A percentile compares a stretch with the other conserved stretches of the same genome.
Conservation (phyloP, 441 rosid genomes). For the Gossypium davidsonii region DNA sequence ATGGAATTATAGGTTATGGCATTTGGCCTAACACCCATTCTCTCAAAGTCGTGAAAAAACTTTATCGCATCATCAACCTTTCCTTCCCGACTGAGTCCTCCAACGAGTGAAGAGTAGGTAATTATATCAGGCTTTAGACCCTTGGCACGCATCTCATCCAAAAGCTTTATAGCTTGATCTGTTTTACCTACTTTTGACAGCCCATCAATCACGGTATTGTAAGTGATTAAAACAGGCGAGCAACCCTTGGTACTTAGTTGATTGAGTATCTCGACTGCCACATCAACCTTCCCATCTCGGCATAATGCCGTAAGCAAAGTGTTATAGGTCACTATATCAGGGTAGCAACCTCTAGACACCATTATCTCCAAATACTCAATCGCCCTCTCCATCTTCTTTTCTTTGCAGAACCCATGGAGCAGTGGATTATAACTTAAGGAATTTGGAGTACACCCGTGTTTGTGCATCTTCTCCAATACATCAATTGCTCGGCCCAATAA, state of each 20-base stretch:
- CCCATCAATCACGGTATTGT: slow-evolving; percentile 80
- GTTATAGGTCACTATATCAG: slow-evolving; percentile 89
- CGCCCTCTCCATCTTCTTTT: slow-evolving; percentile 81
- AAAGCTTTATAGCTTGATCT: slow-evolving; percentile 54
- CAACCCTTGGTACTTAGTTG: slow-evolving; percentile 68
- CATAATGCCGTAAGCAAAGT: slow-evolving; percentile 79
- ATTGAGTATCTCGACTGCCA: slow-evolving; percentile 75
- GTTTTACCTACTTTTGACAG: slow-evolving; percentile 78
- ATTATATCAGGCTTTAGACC: slow-evolving; percentile 79
- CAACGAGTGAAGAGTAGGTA: slow-evolving; percentile 69
- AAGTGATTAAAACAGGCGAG: slow-evolving; percentile 69
- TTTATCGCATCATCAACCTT: slow-evolving; percentile 70
- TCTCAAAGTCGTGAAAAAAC: slow-evolving; percentile 67
- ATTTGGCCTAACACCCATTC: slow-evolving; percentile 58
- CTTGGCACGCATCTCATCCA: slow-evolving; percentile 64
- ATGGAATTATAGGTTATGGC: slow-evolving; percentile 65
- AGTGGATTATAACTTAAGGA: slow-evolving; percentile 73
- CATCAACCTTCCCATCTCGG: slow-evolving; percentile 80
- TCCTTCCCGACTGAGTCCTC: slow-evolving; percentile 77
- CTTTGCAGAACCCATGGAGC: slow-evolving; percentile 82
- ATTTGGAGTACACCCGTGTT: slow-evolving; percentile 71
- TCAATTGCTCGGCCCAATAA: slow-evolving; percentile 74
- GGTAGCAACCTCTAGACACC: slow-evolving; percentile 82
- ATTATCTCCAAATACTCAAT: slow-evolving; percentile 73
- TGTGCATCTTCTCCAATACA: slow-evolving; percentile 74